A percentile compares a stretch with the other conserved stretches of the same genome.
These are phyloP conservation scores for Syzygium syzygioides DNA, from an alignment of 441 rosid genomes.

Conservation along the genomic window DNA sequence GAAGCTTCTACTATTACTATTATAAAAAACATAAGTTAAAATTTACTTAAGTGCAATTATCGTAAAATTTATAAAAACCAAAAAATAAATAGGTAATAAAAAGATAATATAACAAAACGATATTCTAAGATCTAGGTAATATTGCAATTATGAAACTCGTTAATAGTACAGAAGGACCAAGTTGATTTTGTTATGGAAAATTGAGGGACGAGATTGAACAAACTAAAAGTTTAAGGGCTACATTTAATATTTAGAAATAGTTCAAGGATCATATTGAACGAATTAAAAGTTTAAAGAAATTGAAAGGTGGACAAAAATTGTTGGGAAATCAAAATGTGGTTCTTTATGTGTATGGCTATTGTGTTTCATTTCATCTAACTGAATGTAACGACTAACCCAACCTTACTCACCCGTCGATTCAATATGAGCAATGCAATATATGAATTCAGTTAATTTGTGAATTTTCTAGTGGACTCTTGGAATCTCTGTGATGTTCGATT, in stretches of 20 bases:
- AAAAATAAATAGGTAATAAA: background rate
- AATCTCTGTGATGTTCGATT: background rate
- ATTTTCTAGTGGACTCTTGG: background rate
- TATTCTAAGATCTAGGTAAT: background rate
- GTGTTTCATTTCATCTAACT: background rate
- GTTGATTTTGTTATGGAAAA: background rate
- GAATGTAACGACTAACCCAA: no score
- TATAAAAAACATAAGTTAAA: background rate
- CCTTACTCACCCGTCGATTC: background rate
- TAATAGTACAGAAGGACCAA: fast-evolving
- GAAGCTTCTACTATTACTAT: background rate
- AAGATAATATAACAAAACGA: background rate
- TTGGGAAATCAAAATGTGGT: background rate
- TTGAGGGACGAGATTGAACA: background rate
- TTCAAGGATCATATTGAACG: no score
- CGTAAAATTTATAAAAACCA: background rate
- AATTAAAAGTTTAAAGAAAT: no score
- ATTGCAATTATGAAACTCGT: background rate
- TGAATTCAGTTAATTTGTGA: background rate
- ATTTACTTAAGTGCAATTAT: background rate
- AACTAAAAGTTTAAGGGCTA: background rate
- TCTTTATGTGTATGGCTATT: background rate
- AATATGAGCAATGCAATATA: background rate
- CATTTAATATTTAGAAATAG: no score
- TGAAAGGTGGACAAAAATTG: no score